phyloP scores from a whole-genome alignment of 2,329 filamentous ascomycete genomes.

The Fusarium penzigii region DNA sequence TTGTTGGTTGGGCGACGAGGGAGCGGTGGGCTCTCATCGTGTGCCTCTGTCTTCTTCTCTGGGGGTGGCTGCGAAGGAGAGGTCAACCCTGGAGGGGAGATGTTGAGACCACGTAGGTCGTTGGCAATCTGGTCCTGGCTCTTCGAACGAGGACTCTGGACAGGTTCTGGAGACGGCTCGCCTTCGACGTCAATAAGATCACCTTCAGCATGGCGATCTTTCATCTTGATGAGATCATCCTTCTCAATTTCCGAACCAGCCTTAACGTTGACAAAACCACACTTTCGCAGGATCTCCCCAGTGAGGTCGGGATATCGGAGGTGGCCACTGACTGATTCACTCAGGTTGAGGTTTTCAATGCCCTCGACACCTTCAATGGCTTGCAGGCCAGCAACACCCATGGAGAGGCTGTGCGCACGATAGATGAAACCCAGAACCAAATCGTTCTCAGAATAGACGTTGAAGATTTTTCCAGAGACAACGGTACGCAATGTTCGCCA shows the following conservation, averaged over 20 bases:
- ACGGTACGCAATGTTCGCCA: slow-evolving; percentile 79
- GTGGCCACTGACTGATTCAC: slow-evolving; percentile 54
- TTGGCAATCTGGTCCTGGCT: slow-evolving; percentile 21
- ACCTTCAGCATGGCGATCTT: slow-evolving; percentile 37
- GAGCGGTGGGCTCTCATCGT: slow-evolving; percentile 15
- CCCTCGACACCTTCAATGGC: slow-evolving; percentile 67
- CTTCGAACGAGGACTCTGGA: slow-evolving; percentile 11
- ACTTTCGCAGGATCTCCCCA: slow-evolving; percentile 52
- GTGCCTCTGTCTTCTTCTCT: slow-evolving; percentile 1
- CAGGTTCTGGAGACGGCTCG: slow-evolving; percentile 4
- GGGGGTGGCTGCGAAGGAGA: slow-evolving; percentile 20
- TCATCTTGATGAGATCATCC: slow-evolving; percentile 51
- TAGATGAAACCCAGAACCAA: slow-evolving; percentile 87
- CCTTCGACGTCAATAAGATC: slow-evolving; percentile 35
- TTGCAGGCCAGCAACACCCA: slow-evolving; percentile 83
- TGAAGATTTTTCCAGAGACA: slow-evolving; percentile 80
- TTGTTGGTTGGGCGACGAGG: slow-evolving; percentile 10
- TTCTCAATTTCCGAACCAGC: slow-evolving; percentile 51
- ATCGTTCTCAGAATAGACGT: slow-evolving; percentile 86
- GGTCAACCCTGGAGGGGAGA: slow-evolving; percentile 28
- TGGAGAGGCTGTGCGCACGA: slow-evolving; percentile 77
- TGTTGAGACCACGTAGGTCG: slow-evolving; percentile 31
- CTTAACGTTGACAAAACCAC: slow-evolving; percentile 50
- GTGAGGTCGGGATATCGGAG: slow-evolving; percentile 53
- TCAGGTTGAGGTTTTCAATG: slow-evolving; percentile 59